Evolutionary conservation across 2,329 filamentous ascomycete genomes (phyloP).

Genomic region (Penicillium sp.): DNA sequence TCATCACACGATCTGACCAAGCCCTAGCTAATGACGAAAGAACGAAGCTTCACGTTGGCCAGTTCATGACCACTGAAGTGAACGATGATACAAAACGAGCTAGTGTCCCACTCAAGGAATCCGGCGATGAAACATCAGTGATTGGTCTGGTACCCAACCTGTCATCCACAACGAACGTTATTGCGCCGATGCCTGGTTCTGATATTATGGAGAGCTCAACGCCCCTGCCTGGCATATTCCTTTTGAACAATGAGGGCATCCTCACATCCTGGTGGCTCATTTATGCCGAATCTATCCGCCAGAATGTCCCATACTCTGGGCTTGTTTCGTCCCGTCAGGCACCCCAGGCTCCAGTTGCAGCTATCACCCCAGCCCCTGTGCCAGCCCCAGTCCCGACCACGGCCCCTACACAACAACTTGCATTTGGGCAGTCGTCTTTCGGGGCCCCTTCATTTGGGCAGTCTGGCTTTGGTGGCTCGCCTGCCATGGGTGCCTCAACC

Average conservation of each 20-base stretch:
- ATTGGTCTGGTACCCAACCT: conserved; percentile 82
- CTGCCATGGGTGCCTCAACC: conserved; percentile 19
- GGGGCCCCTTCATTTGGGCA: conserved; percentile 27
- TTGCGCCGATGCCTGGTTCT: conserved; percentile 73
- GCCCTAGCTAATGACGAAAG: conserved; percentile 64
- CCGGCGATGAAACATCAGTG: conserved; percentile 69
- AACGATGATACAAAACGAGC: conserved; percentile 76
- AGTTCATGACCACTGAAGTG: conserved; percentile 63
- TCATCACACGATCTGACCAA: conserved; percentile 72
- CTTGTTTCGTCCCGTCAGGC: conserved; percentile 47
- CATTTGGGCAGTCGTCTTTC: conserved; percentile 27
- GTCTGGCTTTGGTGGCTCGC: conserved; percentile 35
- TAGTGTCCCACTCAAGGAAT: conserved; percentile 69
- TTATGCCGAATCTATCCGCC: conserved; percentile 80
- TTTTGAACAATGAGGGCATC: conserved; percentile 85
- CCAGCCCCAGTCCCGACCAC: neutral
- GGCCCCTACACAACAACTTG: conserved; percentile 17
- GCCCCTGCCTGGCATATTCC: conserved; percentile 80
- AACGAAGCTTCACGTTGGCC: conserved; percentile 61
- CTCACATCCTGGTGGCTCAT: conserved; percentile 88
- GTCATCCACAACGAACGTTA: conserved; percentile 77
- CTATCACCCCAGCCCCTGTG: conserved; percentile 1
- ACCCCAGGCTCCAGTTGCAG: conserved; percentile 11
- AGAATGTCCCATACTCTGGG: conserved; percentile 71
- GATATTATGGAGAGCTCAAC: conserved; percentile 77